Evolutionary conservation across 192 early-diverging fungal species (phyloP), one percentile per base, ranked within the genome.

Genomic region (Backusella morwellensis): DNA sequence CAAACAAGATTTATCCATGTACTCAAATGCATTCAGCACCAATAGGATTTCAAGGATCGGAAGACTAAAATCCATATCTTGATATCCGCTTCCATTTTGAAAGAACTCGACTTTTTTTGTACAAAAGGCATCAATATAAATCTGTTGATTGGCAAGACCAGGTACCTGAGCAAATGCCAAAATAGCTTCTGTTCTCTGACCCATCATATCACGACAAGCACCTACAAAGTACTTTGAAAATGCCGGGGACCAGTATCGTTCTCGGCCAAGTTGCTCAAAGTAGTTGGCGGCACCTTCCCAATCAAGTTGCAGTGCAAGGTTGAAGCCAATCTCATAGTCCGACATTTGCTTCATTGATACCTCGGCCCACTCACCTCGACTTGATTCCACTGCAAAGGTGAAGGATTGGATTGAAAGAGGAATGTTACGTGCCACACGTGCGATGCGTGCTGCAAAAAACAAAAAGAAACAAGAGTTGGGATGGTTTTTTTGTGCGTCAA

Each of bases 131-230:
- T 36, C 68, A 38, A 36, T 41, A 41, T 70, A 36, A n/a, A 78
- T 76, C 80, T 66, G 21, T 83, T 79, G 7, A 76, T 74, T 23
- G 79, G 70, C 9, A 86, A 34, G 40, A 69, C 47, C 80, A 78
- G 84, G 77, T 29, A 88, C 82, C 26, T 80, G 35, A n/a, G 76
- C 79, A 68, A 91, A 94, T 77, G 90, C 90, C 19, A 85, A 52
- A 23, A 95, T 87, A 1, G 93, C 92, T 75, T 93, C 91, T 63
- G 85, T 84, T 29, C 88, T 90, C 59, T 91, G 88, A 17, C 93
- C 93, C 5, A 81, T 79, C 47, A 84, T 85, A 26, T 84, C 84
- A 4, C 81, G 67, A 21, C 81, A 79, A 5, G 81, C 83, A 1
- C 81, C 86, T 32, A 80, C 77, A 74, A 84, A 85, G 59, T 88